phyloP scores from a whole-genome alignment of 2,329 filamentous ascomycete genomes.

The Lachnellula subtilissima region DNA sequence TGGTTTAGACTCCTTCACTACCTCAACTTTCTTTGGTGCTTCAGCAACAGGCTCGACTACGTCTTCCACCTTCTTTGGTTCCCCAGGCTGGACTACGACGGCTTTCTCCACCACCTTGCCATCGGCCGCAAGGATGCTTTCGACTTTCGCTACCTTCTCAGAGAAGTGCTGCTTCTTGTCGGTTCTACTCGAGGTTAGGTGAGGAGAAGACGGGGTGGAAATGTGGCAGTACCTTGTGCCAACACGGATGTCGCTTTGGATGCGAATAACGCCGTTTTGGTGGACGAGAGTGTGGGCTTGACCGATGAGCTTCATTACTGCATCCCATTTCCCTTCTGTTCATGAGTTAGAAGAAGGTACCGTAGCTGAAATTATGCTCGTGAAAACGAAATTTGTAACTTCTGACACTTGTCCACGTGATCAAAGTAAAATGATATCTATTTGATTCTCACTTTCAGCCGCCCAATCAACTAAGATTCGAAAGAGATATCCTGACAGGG shows the following conservation, averaged over 20 bases:
- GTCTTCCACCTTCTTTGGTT: background rate
- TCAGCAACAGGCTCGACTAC: background rate
- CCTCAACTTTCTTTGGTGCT: background rate
- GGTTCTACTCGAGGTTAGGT: constrained; percentile 16
- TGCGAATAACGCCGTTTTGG: constrained; percentile 67
- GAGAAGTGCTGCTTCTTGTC: constrained; percentile 30
- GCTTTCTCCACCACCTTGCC: constrained; percentile 6
- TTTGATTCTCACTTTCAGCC: no score
- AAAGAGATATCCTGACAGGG: background rate
- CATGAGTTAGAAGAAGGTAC: background rate
- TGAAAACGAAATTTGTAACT: no score
- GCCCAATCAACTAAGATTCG: background rate
- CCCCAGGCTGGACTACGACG: background rate
- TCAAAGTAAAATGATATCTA: no score
- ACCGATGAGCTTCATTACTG: constrained; percentile 80
- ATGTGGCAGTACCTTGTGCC: constrained; percentile 55
- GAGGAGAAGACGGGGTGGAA: background rate
- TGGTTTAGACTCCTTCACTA: background rate
- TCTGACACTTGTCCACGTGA: no score
- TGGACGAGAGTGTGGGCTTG: constrained; percentile 79
- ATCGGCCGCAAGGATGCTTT: constrained; percentile 28
- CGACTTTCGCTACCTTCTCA: constrained; percentile 30
- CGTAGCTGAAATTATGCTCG: no score
- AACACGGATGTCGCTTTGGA: constrained; percentile 84
- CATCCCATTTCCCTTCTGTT: constrained; percentile 87